phyloP scores from a whole-genome alignment of 306 rosid genomes.

The Fagus crenata region DNA sequence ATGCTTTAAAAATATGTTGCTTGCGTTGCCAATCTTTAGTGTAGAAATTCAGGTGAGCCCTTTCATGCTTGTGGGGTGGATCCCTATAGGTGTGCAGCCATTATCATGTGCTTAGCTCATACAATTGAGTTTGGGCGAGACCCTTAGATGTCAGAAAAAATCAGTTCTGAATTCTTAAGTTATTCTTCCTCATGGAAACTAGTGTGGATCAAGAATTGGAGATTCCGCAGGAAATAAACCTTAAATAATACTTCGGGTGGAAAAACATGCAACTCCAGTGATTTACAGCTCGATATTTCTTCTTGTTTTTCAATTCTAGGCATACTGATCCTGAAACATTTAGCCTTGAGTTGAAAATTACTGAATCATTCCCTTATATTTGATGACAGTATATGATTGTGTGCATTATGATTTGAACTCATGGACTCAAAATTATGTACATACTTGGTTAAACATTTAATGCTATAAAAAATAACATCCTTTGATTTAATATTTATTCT shows the following conservation, averaged over 20 bases:
- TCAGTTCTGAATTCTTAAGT: neutral
- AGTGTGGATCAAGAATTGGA: neutral
- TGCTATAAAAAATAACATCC: neutral
- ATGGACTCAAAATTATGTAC: neutral
- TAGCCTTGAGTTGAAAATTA: neutral
- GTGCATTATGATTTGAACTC: neutral
- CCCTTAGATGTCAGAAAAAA: neutral
- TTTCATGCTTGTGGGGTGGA: neutral
- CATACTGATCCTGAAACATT: neutral
- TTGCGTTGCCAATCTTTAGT: neutral
- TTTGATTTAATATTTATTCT: slow-evolving; percentile 4
- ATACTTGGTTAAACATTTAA: neutral
- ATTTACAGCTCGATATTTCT: neutral
- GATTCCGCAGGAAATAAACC: too few species aligned
- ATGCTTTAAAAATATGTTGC: neutral
- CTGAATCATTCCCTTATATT: neutral
- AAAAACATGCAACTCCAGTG: neutral
- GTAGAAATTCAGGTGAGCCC: neutral
- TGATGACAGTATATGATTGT: neutral
- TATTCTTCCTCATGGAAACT: neutral
- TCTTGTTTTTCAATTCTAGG: neutral
- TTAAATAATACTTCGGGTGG: neutral
- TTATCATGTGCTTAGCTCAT: neutral
- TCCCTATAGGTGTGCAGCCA: neutral
- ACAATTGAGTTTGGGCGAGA: neutral